phyloP scores from a whole-genome alignment of 2,329 filamentous ascomycete genomes.

The Aspergillus pseudoglaucus region DNA sequence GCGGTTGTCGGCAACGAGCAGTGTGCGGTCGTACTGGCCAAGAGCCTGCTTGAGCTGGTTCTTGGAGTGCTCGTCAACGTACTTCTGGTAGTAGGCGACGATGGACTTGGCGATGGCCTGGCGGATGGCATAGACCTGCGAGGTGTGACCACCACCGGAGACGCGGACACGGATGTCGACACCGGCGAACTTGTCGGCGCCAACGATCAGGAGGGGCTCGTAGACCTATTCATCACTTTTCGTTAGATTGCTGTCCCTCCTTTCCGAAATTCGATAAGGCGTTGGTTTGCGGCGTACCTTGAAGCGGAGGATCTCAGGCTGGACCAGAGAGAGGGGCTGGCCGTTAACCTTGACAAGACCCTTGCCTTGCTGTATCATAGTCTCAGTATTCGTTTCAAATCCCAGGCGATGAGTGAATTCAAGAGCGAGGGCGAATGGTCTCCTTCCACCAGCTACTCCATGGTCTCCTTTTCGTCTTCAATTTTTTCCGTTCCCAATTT shows the following conservation, averaged over 20 bases:
- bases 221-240: conserved; percentile 60
- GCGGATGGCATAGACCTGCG: conserved; percentile 95
- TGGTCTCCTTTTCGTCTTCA: conserved; percentile 7
- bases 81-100: conserved; percentile 99
- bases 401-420: conserved; percentile 1
- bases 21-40: conserved; percentile 90
- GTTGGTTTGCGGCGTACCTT: conserved; percentile 55
- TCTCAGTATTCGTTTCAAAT: conserved; percentile 21
- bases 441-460: not conserved
- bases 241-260: conserved; percentile 5
- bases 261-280: not conserved
- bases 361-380: conserved; percentile 56
- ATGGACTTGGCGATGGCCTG: conserved; percentile 98
- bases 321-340: conserved; percentile 85
- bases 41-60: conserved; percentile 98
- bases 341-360: conserved; percentile 99
- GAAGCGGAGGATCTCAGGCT: conserved; percentile 96
- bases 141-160: conserved; percentile 93
- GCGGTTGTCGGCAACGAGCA: conserved; percentile 98
- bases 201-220: conserved; percentile 95
- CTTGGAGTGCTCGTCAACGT: conserved; percentile 99
- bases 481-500: conserved; percentile 4
- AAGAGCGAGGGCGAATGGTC: conserved; percentile 1
- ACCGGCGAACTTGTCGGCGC: conserved; percentile 92
- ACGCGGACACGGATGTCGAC: conserved; percentile 98